These are phyloP conservation scores for Neurospora hispaniola DNA, from an alignment of 495 filamentous ascomycete genomes.

Conservation along the genomic window DNA sequence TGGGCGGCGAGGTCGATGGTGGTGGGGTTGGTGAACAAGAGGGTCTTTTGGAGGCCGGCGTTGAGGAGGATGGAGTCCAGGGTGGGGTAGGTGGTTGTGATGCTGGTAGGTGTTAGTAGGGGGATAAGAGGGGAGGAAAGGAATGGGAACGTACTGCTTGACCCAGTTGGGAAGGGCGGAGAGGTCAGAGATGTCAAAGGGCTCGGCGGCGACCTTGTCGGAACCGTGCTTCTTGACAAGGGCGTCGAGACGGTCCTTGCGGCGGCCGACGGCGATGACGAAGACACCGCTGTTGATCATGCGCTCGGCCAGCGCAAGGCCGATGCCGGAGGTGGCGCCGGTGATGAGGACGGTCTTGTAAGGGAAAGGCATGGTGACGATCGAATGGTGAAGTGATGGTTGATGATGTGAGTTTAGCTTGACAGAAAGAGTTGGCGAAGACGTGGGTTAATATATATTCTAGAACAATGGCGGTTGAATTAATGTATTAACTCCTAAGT, in stretches of 20 bases:
- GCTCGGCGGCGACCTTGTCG: conserved; percentile 39
- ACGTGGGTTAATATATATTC: background rate
- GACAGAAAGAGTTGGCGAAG: background rate
- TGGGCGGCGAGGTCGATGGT: conserved; percentile 43
- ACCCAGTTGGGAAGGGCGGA: conserved; percentile 48
- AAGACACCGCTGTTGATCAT: conserved; percentile 49
- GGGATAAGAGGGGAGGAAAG: background rate
- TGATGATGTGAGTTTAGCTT: background rate
- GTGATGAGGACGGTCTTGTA: conserved; percentile 63
- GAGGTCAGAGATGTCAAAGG: conserved; percentile 56
- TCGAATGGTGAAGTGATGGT: background rate
- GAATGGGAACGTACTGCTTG: conserved; percentile 27
- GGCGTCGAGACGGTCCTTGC: conserved; percentile 53
- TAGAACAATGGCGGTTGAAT: background rate
- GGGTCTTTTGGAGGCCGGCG: conserved; percentile 44
- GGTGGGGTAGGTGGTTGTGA: conserved; percentile 46
- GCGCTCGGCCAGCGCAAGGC: conserved; percentile 51
- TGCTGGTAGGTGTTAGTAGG: conserved; percentile 19
- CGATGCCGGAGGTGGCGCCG: conserved; percentile 65
- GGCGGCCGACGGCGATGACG: conserved; percentile 53
- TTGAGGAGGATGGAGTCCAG: conserved; percentile 49
- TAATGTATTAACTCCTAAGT: background rate
- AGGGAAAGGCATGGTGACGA: conserved; percentile 40
- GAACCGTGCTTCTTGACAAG: conserved; percentile 49
- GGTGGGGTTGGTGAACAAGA: conserved; percentile 52